These are phyloP conservation scores for Starmerella scarabaei DNA, from an alignment of 805 yeast genomes.

Conservation along the genomic window DNA sequence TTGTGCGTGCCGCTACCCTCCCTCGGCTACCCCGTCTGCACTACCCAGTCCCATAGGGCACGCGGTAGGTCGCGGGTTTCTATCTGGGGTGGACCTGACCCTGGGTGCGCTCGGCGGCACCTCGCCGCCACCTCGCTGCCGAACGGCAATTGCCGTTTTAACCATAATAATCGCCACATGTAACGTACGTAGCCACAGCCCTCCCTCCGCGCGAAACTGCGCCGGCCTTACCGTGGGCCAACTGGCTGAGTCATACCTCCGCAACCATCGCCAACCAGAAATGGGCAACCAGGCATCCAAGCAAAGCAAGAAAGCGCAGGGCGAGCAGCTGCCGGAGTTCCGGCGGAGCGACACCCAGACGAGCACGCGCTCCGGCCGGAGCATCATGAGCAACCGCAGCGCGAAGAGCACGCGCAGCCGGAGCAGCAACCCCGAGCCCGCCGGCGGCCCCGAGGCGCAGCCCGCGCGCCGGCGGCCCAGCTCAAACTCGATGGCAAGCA, in stretches of 20 bases:
- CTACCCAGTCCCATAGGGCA: no score
- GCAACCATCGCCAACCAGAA: background rate
- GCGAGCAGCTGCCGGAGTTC: constrained; percentile 19
- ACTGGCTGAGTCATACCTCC: background rate
- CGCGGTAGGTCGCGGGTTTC: no score
- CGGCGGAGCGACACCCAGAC: constrained; percentile 32
- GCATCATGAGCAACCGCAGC: constrained; percentile 16
- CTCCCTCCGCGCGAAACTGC: no score
- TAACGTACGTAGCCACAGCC: no score
- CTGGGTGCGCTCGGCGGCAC: no score
- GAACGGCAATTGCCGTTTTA: no score
- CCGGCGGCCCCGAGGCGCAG: background rate
- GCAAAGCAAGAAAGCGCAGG: constrained; percentile 16
- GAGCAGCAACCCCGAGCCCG: background rate
- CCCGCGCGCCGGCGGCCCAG: constrained; percentile 10
- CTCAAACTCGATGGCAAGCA: constrained; percentile 13
- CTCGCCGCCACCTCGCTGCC: no score
- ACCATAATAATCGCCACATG: no score
- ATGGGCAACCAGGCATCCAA: constrained; percentile 32
- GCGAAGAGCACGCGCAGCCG: constrained; percentile 6
- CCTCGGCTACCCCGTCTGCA: no score
- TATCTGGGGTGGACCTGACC: no score
- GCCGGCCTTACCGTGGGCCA: no score
- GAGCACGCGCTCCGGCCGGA: constrained; percentile 23
- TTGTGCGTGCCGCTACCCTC: no score